Conservation (phyloP, 768 basidiomycete genomes). For the Boletales sp. region DNA sequence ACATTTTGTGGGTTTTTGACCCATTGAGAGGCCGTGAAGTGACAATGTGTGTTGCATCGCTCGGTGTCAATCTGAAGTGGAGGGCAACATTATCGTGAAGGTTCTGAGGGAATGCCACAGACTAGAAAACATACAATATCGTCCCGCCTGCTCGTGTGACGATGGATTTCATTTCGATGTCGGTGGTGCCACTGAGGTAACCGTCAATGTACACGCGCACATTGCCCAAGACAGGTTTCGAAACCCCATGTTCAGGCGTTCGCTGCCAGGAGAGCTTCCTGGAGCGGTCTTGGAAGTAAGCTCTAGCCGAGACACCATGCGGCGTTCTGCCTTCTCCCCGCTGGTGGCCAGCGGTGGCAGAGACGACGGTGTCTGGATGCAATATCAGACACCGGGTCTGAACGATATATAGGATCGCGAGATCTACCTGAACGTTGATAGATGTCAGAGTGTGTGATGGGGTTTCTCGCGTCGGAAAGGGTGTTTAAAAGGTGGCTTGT, state of each 20-base stretch:
- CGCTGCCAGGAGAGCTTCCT: slow-evolving; percentile 41
- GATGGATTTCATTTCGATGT: slow-evolving; percentile 73
- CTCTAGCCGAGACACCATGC: slow-evolving; percentile 25
- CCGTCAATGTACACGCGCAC: slow-evolving; percentile 69
- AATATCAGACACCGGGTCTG: background rate
- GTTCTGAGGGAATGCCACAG: background rate
- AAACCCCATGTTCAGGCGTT: slow-evolving; percentile 10
- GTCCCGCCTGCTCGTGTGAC: slow-evolving; percentile 65
- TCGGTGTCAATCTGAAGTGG: slow-evolving; percentile 45
- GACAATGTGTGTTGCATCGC: slow-evolving; percentile 74
- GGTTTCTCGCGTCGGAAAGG: slow-evolving; percentile 62
- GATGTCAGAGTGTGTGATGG: slow-evolving; percentile 73
- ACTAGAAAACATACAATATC: slow-evolving; percentile 46
- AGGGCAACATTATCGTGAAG: background rate
- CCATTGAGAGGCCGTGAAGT: slow-evolving; percentile 70
- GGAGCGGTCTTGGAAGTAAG: slow-evolving; percentile 42
- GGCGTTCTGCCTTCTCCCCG: slow-evolving; percentile 43
- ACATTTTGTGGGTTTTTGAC: slow-evolving; percentile 63
- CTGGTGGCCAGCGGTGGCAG: slow-evolving; percentile 69
- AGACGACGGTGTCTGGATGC: slow-evolving; percentile 53
- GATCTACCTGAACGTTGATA: slow-evolving; percentile 55
- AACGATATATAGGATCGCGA: background rate
- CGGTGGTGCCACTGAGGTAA: slow-evolving; percentile 66
- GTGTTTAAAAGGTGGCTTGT: slow-evolving; percentile 61
- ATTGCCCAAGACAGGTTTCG: slow-evolving; percentile 33